These are phyloP conservation scores for Cicer yamashitae DNA, from an alignment of 306 rosid genomes.

Conservation along the genomic window DNA sequence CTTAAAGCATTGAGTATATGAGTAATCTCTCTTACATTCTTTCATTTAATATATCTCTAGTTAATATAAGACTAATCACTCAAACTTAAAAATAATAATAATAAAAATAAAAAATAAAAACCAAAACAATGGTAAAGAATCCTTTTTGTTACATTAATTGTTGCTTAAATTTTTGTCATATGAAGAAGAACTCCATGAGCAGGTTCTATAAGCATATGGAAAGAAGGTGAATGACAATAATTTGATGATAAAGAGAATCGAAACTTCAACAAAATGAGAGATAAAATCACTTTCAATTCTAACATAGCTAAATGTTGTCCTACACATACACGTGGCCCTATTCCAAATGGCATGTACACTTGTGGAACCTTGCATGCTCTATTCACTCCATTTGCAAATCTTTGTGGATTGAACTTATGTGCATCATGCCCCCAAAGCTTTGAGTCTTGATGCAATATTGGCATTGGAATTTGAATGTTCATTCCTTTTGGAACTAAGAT, in stretches of 20 bases:
- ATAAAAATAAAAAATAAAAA: too few relatives aligned
- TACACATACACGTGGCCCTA: conserved; percentile 60
- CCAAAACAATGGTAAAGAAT: not conserved
- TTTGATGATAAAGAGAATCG: conserved; percentile 42
- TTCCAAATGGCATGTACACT: conserved; percentile 67
- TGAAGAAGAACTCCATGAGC: conserved; percentile 50
- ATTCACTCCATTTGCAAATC: conserved; percentile 60
- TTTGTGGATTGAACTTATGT: conserved; percentile 63
- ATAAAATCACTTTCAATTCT: conserved; percentile 62
- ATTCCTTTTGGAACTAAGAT: conserved; percentile 62
- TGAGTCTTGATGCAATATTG: conserved; percentile 58
- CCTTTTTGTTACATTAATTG: not conserved
- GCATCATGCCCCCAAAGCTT: conserved; percentile 68
- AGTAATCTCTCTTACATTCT: too few relatives aligned
- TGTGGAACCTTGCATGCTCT: conserved; percentile 63
- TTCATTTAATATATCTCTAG: too few relatives aligned
- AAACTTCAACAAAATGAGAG: conserved; percentile 48
- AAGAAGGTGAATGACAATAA: conserved; percentile 49
- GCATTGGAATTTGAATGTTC: conserved; percentile 59
- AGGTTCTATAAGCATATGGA: conserved; percentile 46
- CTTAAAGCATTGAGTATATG: too few relatives aligned
- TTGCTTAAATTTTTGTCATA: conserved; percentile 39
- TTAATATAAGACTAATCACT: too few relatives aligned
- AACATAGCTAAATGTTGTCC: conserved; percentile 67
- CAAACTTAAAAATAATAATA: too few relatives aligned